Evolutionary conservation across 179 eudicot genomes (phyloP).

Genomic region (Sideroxylon spinosum): DNA sequence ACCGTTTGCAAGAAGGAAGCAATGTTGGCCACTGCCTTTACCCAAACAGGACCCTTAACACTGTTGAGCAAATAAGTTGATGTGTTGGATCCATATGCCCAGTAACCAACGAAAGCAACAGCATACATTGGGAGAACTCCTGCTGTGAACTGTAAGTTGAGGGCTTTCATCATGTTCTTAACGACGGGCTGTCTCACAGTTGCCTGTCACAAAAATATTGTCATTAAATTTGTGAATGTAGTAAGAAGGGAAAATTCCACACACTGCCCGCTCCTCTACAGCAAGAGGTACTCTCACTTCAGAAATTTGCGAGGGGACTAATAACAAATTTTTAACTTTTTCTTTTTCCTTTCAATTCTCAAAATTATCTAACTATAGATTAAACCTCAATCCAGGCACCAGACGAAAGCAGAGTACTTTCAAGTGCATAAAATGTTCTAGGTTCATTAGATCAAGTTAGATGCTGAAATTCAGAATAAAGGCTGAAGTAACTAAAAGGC

Average conservation of each 20-base stretch:
- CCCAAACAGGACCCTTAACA: slow-evolving; percentile 74
- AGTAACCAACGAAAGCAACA: slow-evolving; percentile 70
- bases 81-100: slow-evolving; percentile 78
- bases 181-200: slow-evolving; percentile 78
- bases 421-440: no score
- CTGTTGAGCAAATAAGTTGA: slow-evolving; percentile 58
- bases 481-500: neutral
- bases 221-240: neutral
- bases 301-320: no score
- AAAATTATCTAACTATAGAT: neutral
- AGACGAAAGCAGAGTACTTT: neutral
- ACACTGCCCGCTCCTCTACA: neutral
- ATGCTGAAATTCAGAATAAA: neutral
- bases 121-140: slow-evolving; percentile 82
- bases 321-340: neutral
- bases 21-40: slow-evolving; percentile 57
- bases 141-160: slow-evolving; percentile 74
- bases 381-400: neutral
- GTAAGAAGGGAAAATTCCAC: neutral
- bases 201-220: slow-evolving; percentile 39
- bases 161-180: slow-evolving; percentile 84
- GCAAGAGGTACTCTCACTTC: no score
- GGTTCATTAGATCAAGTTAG: neutral
- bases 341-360: neutral
- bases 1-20: slow-evolving; percentile 74